Conservation (phyloP, 2,329 filamentous ascomycete species). For the Phyllosticta capitalensis region DNA sequence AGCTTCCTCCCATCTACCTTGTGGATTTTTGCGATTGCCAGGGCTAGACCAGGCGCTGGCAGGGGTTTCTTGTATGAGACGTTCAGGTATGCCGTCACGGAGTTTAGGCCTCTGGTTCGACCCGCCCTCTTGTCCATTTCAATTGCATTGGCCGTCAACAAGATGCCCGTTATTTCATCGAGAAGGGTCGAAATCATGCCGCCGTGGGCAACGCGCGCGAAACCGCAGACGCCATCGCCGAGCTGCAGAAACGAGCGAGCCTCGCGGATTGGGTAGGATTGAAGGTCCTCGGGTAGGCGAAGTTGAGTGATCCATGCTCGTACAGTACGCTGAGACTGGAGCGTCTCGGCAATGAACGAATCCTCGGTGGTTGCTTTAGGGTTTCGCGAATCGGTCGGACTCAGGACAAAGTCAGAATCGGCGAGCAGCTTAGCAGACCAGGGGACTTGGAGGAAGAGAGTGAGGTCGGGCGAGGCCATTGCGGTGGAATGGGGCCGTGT, state of each 20-base stretch:
- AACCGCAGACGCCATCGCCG: slow-evolving; percentile 46
- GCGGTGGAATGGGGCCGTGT: neutral
- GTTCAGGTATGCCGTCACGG: slow-evolving; percentile 47
- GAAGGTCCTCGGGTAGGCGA: neutral
- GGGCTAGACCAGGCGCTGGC: slow-evolving; percentile 38
- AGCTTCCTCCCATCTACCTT: slow-evolving; percentile 47
- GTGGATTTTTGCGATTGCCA: slow-evolving; percentile 37
- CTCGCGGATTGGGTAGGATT: slow-evolving; percentile 22
- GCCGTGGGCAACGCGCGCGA: slow-evolving; percentile 45
- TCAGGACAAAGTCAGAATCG: slow-evolving; percentile 32
- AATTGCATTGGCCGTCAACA: slow-evolving; percentile 37
- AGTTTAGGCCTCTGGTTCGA: neutral
- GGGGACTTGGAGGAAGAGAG: slow-evolving; percentile 29
- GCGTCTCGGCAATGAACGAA: slow-evolving; percentile 43
- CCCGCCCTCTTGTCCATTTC: slow-evolving; percentile 2
- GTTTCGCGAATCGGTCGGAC: slow-evolving; percentile 29
- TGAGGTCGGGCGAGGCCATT: neutral
- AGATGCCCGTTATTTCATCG: slow-evolving; percentile 47
- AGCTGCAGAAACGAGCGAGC: slow-evolving; percentile 35
- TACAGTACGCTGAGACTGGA: slow-evolving; percentile 44
- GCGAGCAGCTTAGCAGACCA: slow-evolving; percentile 41
- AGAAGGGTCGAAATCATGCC: slow-evolving; percentile 49
- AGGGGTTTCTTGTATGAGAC: slow-evolving; percentile 46
- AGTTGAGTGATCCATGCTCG: slow-evolving; percentile 32
- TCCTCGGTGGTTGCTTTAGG: slow-evolving; percentile 38